Evolutionary conservation across 441 rosid species (phyloP), one percentile per base, ranked within the genome.

Genomic region (Erysimum pusillum): DNA sequence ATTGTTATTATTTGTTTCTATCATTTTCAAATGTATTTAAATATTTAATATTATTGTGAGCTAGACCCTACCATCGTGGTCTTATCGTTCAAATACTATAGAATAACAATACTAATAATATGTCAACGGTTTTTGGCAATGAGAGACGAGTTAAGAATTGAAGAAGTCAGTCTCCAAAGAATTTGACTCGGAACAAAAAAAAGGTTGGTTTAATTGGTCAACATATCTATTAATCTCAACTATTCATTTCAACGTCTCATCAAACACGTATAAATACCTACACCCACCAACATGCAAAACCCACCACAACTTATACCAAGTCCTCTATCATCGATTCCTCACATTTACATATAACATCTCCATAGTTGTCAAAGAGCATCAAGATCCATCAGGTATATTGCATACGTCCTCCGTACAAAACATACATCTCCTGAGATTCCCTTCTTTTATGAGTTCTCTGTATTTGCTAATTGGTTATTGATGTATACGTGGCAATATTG

Each of bases 61-160:
- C 71, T 69, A 76, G 65, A 69, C 70, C 75, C 80, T 69, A 76
- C 76, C 76, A 44, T 70, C 38, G 61, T 71, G 67, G 53, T 18
- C 63, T 71, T 64, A 58, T 63, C 72, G 46, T 28, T 63, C 52
- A 53, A 70, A 48, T 59, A 72, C 39, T 71, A 20, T n/a, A 59
- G 12, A 59, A 64, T 48, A 71, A 71, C 65, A 54, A 12, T 34
- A 41, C 7, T 6, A 52, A 65, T 22, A 61, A 28, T 32, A 78
- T 78, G 78, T 78, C 81, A 78, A 78, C 81, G 81, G 62, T 68
- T 77, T 63, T 78, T 38, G 71, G 74, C 67, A 13, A 65, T 25
- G 28, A 63, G 42, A 38, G 45, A 44, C 45, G 74, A 66, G 44
- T 58, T 53, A 71, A n/a, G 72, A 64, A 59, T 25, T 25, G 77